Base-by-base conservation (phyloP, 169 alveolate species). In the Eimeria mitis region DNA sequence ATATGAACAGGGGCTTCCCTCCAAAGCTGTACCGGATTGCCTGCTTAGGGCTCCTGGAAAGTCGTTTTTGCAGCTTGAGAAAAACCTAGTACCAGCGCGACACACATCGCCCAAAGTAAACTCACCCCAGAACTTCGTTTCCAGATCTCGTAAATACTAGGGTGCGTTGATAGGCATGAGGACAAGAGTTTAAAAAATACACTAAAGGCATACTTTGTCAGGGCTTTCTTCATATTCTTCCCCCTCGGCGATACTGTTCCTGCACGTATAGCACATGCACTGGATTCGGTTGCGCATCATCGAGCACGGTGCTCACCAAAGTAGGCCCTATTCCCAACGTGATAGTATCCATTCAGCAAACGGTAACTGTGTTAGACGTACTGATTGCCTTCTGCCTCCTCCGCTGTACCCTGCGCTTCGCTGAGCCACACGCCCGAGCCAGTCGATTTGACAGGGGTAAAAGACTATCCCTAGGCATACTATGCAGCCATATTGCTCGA, bases 1-100 rank as follows among this genome's bases (percentile, higher is more conserved):
- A 76, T 21, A 95, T 47, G 78, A 94, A 95, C 59, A 95, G 91
- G 11, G 97, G 97, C 89, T 88, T 78, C 92, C 97, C 97, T n/a
- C 89, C 94, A 70, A 95, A 95, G 89, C 95, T 54, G 94, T 95
- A 95, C 52, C 97, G 91, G 68, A 95, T 75, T 40, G 90, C 94
- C 87, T 95, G 97, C 81, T 59, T 59, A 9, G 97, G 97, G 63
- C 88, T 68, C 47, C 95, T 52, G 75, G 84, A 34, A 25, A 95
- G 71, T 8, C 95, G 97, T 54, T 71, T 94, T n/a, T 95, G 97
- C 61, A 95, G 89, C 52, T 85, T 85, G 81, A 68, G 89, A n/a
- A 95, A 88, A 28, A 95, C 90, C 96, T 95, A 89, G 34, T 4
- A 31, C 73, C 78, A 31, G 9, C 87, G 25, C 25, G 40, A 63